A percentile compares a stretch with the other conserved stretches of the same genome.
phyloP scores from a whole-genome alignment of 1,284 basidiomycete genomes.

The Apiotrichum gamsii region DNA sequence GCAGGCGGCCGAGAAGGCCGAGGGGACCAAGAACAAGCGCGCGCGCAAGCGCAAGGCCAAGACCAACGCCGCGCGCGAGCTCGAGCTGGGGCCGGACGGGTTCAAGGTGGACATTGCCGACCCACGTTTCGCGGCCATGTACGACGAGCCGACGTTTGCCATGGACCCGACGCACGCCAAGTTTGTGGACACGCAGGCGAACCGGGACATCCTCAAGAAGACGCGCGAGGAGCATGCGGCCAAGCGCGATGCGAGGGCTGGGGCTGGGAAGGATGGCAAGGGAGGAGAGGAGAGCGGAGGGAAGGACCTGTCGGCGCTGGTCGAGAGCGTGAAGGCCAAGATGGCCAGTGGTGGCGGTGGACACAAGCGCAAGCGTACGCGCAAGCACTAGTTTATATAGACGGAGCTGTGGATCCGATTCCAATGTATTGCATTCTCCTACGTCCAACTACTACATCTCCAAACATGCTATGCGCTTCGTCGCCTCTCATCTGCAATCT shows the following conservation, averaged over 20 bases:
- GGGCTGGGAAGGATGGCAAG: constrained; percentile 1
- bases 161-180: constrained; percentile 94
- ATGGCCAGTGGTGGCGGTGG: constrained; percentile 24
- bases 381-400: constrained; percentile 1
- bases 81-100: constrained; percentile 46
- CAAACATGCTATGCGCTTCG: background rate
- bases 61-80: constrained; percentile 58
- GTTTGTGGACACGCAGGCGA: constrained; percentile 86
- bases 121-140: constrained; percentile 76
- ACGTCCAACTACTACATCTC: background rate
- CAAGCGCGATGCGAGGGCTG: constrained; percentile 12
- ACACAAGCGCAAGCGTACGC: background rate
- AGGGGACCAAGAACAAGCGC: constrained; percentile 54
- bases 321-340: constrained; percentile 81
- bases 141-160: constrained; percentile 86
- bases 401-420: too few species aligned
- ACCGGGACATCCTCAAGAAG: constrained; percentile 65
- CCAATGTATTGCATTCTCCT: background rate
- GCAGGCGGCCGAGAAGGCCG: constrained; percentile 70
- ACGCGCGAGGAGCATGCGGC: constrained; percentile 30
- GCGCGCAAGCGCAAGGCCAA: constrained; percentile 48
- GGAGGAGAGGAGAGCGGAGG: constrained; percentile 34
- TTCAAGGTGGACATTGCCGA: constrained; percentile 84
- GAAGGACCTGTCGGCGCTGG: constrained; percentile 59
- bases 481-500: background rate